phyloP scores from a whole-genome alignment of 352 stramenopile genomes.

The Globisporangium alternatum region DNA sequence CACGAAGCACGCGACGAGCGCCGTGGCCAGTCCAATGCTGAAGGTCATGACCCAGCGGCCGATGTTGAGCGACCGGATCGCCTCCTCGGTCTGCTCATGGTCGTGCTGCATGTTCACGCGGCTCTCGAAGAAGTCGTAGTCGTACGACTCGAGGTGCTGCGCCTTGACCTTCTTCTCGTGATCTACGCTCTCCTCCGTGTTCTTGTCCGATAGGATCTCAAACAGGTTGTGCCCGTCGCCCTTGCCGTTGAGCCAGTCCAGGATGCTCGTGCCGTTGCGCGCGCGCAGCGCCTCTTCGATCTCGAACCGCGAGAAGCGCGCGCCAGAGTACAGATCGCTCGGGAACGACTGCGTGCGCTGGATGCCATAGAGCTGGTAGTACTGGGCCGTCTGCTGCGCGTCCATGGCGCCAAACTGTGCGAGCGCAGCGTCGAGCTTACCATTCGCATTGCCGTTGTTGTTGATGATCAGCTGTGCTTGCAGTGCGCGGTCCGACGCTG shows the following conservation, averaged over 20 bases:
- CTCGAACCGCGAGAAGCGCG: constrained; percentile 73
- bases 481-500: background rate
- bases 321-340: constrained; percentile 68
- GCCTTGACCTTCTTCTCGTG: constrained; percentile 76
- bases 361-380: constrained; percentile 41
- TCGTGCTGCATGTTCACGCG: constrained; percentile 87
- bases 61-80: constrained; percentile 77
- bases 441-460: background rate
- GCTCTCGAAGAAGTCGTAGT: constrained; percentile 88
- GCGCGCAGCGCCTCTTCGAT: constrained; percentile 69
- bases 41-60: constrained; percentile 96
- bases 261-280: constrained; percentile 59
- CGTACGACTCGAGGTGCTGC: constrained; percentile 83
- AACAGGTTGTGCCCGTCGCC: constrained; percentile 26
- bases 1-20: constrained; percentile 91
- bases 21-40: constrained; percentile 91
- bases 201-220: constrained; percentile 20
- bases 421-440: constrained; percentile 2
- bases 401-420: background rate
- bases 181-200: constrained; percentile 39
- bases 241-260: constrained; percentile 63
- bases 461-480: background rate
- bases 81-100: constrained; percentile 74
- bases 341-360: constrained; percentile 80
- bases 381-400: background rate